Evolutionary conservation across 176 grass and related monocot species (phyloP).

Genomic region (Olyra latifolia): DNA sequence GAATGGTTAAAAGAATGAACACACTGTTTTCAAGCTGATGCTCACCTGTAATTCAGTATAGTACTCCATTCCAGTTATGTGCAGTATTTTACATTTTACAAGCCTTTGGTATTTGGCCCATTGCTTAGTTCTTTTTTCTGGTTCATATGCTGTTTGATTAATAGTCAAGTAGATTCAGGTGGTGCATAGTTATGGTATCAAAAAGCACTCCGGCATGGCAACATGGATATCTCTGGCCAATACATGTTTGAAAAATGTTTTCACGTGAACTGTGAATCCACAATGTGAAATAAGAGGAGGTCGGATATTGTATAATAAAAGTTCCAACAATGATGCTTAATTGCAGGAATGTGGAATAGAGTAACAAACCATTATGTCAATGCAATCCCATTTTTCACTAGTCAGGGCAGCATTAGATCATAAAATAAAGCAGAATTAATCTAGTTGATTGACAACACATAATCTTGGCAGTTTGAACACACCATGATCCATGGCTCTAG

Average conservation of each 20-base stretch:
- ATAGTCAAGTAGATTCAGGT: conserved; percentile 23
- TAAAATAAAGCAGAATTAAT: neutral
- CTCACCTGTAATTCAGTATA: neutral
- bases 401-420: neutral
- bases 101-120: neutral
- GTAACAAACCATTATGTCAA: neutral
- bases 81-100: conserved; percentile 8
- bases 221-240: conserved; percentile 13
- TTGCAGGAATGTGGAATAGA: conserved; percentile 13
- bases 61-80: conserved; percentile 5
- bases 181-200: conserved; percentile 16
- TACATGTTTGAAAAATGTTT: conserved; percentile 18
- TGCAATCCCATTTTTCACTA: neutral
- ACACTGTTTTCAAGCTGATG: neutral
- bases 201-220: neutral
- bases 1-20: neutral
- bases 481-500: conserved; percentile 95
- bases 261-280: neutral
- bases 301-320: neutral
- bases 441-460: conserved; percentile 3
- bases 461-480: conserved; percentile 22
- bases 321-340: neutral
- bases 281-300: neutral
- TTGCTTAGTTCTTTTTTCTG: neutral
- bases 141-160: conserved; percentile 5